Evolutionary conservation across 768 basidiomycete species (phyloP).

Genomic region (Rhodotorula paludigena): DNA sequence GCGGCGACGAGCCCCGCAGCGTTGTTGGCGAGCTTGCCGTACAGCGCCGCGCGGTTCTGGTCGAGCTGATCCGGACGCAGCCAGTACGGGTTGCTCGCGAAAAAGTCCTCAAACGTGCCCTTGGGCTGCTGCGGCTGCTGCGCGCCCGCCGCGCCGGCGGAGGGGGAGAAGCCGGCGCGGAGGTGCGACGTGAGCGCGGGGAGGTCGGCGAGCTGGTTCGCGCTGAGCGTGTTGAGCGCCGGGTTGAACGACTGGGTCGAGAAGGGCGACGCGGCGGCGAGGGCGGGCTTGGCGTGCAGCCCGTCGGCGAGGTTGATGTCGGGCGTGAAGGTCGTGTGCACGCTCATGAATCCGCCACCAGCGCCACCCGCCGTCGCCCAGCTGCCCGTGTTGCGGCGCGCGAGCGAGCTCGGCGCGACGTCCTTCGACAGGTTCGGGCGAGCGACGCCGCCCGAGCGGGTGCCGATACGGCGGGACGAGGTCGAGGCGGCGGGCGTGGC

Average conservation of each 20-base stretch:
- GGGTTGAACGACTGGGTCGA: slow-evolving; percentile 36
- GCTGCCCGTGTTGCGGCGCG: not conserved
- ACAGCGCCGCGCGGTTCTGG: slow-evolving; percentile 39
- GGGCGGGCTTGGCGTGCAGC: slow-evolving; percentile 5
- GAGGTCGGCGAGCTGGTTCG: slow-evolving; percentile 20
- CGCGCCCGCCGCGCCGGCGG: not conserved
- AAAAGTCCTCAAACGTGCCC: slow-evolving; percentile 37
- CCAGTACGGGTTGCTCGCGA: slow-evolving; percentile 42
- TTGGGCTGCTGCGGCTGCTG: not conserved
- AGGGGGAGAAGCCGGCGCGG: slow-evolving; percentile 18
- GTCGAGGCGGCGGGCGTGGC: slow-evolving; percentile 28
- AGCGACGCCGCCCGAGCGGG: slow-evolving; percentile 35
- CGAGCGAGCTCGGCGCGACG: slow-evolving; percentile 40
- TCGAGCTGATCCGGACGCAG: slow-evolving; percentile 33
- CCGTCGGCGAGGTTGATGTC: slow-evolving; percentile 30
- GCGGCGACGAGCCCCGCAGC: slow-evolving; percentile 30
- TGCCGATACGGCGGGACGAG: slow-evolving; percentile 25
- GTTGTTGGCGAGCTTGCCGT: slow-evolving; percentile 43
- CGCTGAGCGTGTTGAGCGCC: slow-evolving; percentile 27
- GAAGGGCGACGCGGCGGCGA: not conserved
- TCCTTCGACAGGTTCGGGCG: slow-evolving; percentile 49
- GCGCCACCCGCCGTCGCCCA: slow-evolving; percentile 17
- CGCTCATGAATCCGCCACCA: slow-evolving; percentile 30
- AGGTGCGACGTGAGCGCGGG: slow-evolving; percentile 39
- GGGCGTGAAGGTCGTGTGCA: slow-evolving; percentile 36